Base-by-base conservation (phyloP, 176 grass and related monocot species). In the Bothriochloa decipiens region DNA sequence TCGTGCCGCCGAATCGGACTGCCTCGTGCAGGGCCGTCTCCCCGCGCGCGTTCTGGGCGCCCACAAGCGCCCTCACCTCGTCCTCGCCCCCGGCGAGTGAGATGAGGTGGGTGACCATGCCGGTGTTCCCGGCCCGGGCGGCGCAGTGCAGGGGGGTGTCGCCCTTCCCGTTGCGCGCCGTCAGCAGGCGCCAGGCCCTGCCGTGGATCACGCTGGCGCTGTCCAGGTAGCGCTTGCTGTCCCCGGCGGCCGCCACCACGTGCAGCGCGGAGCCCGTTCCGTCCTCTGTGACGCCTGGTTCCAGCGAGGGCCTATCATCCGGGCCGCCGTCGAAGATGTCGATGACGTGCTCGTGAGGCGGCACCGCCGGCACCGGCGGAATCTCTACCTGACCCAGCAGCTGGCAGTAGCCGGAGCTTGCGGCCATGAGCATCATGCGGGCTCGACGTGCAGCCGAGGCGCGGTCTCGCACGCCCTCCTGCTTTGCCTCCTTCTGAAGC, bases 61-160 rank as follows among this genome's bases (percentile, higher is more conserved):
- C 32, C 64, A 81, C 43, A 0, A 68, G 66, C 2, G 29, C 78
- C 20, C 63, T 67, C 11, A 13, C 39, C 29, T 70, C 42, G 3
- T 8, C 18, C 17, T 22, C 61, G 17, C 41, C 40, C 3, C 11
- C 26, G 52, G 43, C 78, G 64, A 81, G 65, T 2, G 18, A 3
- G n/a, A 82, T 26, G 5, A 82, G 80, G 15, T 6, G 36, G 0
- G 23, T 32, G n/a, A 72, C 67, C 80, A 82, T 72, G 2, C 17
- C 0, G 17, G 8, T 8, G 67, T 82, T 60, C 49, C 67, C 49
- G 33, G 23, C 33, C n/a, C 80, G 14, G 35, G 67, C 65, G 13
- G 80, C 80, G 80, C 80, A 72, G 67, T 82, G 80, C 67, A 82
- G 67, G 5, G 80, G 80, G 52, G 80, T 82, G 67, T 82, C 80